phyloP scores from a whole-genome alignment of 305 asterid genomes.

The Fraxinus latifolia region DNA sequence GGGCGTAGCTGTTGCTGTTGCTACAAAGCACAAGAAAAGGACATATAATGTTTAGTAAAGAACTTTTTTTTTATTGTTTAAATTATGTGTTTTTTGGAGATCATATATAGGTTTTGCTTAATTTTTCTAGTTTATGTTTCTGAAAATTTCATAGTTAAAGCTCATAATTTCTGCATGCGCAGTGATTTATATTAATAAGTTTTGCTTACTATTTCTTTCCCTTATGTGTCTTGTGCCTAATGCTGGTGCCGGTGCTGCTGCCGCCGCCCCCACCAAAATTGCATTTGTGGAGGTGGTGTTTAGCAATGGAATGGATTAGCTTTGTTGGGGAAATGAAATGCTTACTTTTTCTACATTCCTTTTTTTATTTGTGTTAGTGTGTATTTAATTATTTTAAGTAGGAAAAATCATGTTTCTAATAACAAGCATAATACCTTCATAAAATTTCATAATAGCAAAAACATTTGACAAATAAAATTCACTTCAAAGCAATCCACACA shows the following conservation, averaged over 20 bases:
- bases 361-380: not conserved
- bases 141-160: not conserved
- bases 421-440: not conserved
- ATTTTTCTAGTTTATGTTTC: not conserved
- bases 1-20: not conserved
- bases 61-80: not conserved
- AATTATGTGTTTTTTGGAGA: not conserved
- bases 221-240: not conserved
- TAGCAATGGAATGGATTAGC: not conserved
- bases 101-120: not conserved
- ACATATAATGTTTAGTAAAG: not conserved
- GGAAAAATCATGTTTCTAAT: not conserved
- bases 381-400: not conserved
- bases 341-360: not conserved
- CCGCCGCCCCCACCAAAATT: not conserved
- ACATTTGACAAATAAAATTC: not conserved
- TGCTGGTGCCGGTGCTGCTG: not conserved
- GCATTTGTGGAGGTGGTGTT: not conserved
- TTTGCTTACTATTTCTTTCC: not conserved
- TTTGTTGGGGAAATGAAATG: not conserved
- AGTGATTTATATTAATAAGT: not conserved
- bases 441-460: not conserved
- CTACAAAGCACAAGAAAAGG: not conserved
- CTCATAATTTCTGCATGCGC: not conserved
- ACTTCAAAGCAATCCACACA: not conserved